Evolutionary conservation across 768 basidiomycete genomes (phyloP), one percentile per base, ranked within the genome.

Genomic region (Suillus hirtellus): DNA sequence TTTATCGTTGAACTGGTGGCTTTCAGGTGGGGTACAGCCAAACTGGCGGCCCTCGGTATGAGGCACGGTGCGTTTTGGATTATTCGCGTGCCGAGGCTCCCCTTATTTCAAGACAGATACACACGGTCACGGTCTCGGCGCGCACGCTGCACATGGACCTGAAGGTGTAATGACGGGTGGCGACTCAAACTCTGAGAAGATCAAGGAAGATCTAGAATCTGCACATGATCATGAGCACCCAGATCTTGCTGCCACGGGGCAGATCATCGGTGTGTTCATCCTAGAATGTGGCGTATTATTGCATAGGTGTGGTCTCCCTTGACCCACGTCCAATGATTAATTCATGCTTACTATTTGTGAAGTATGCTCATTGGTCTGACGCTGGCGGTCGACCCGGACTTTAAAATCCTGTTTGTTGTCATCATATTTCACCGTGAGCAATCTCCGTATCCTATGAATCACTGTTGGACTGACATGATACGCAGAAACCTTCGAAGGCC

Each of bases 221-320:
- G 67, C 67, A 7, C 31, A 64, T 42, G 65, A 72, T 49, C 38
- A 61, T 35, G 49, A 19, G 9, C 54, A 68, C 38, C 70, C 75
- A 4, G 75, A 80, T 55, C 82, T 87, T 44, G 77, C 78, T 21
- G 76, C 84, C 3, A 62, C 78, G 10, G 88, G 92, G 2, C 94
- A 96, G 73, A 75, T 95, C 43, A 81, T 97, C 54, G 95, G 95
- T 15, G 83, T 99, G 54, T 93, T 85, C 40, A 95, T 98, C 63
- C 80, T 99, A 54, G 96, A 99, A 72, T 96, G 97, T 69, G 96
- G 96, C 68, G 93, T 98, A 37, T 74, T 94, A 6, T 75, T 98
- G 38, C 95, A 96, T 71, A 92, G 89, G 88, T 85, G 60, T 35
- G 52, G 3, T 31, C 8, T 11, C 43, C 38, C 49, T 37, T 59